Evolutionary conservation across 768 basidiomycete genomes (phyloP), one percentile per base, ranked within the genome.

Genomic region (Antrodiella citrinella): DNA sequence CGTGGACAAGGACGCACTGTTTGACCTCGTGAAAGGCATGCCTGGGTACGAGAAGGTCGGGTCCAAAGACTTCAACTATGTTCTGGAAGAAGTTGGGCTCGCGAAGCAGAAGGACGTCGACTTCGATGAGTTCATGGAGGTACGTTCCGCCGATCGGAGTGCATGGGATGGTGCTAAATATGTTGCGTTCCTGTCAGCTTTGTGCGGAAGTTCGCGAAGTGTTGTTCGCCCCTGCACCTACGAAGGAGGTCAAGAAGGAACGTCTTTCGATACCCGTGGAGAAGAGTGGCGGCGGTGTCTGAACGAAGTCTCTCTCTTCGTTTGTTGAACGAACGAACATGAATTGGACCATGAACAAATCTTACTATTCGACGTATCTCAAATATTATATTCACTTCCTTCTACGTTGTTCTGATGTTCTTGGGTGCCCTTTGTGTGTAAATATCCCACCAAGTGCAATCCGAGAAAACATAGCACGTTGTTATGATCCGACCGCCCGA

Each of bases 81-180:
- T 91, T 1, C 72, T 94, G 47, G 74, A 75, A 49, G 82, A 86
- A 62, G 82, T 86, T 53, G 92, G 88, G 3, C 80, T 88, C 64
- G 67, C 70, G 45, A 65, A 67, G 19, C 71, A 74, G 57, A 65
- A 67, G 23, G 74, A 76, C 22, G 67, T 96, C 44, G 80, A 83
- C 54, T 81, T 91, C 59, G 87, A 94, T 55, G 88, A 90, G 61
- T 94, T 94, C 64, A 72, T 93, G 45, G 91, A 94, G 79, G 89
- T 89, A 55, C 12, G 81, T 68, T 21, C 26, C 12, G 48, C 30
- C 51, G 52, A 13, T n/a, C n/a, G n/a, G n/a, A n/a, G n/a, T n/a
- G n/a, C n/a, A n/a, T n/a, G n/a, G n/a, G n/a, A n/a, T n/a, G n/a
- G n/a, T n/a, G n/a, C n/a, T n/a, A n/a, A n/a, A n/a, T n/a, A n/a